phyloP scores from a whole-genome alignment of 305 asterid species.

The Euphrasia arctica region DNA sequence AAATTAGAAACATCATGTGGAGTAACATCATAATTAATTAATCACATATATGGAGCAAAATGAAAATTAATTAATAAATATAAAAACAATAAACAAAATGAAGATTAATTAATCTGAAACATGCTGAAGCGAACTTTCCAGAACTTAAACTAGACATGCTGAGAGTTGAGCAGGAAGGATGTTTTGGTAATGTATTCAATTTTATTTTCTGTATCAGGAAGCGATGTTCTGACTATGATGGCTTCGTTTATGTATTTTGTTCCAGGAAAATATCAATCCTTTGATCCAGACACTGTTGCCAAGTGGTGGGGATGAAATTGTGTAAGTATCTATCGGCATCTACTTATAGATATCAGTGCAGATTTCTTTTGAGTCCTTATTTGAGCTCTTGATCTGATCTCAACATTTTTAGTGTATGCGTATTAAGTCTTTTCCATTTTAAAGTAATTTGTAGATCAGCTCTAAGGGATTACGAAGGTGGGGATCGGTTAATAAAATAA shows the following conservation, averaged over 20 bases:
- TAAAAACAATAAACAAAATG: too few relatives aligned
- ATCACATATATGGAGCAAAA: too few relatives aligned
- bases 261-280: conserved; percentile 86
- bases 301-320: conserved; percentile 49
- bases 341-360: conserved; percentile 14
- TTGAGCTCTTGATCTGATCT: conserved; percentile 8
- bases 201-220: conserved; percentile 22
- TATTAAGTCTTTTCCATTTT: conserved; percentile 8
- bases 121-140: too few relatives aligned
- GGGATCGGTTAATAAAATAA: too few relatives aligned
- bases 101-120: too few relatives aligned
- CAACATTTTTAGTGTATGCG: neutral
- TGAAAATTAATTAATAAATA: too few relatives aligned
- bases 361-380: neutral
- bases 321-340: conserved; percentile 48
- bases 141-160: too few relatives aligned
- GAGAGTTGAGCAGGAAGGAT: conserved; percentile 48
- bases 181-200: conserved; percentile 56
- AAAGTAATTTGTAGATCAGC: too few relatives aligned
- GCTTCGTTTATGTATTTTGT: conserved; percentile 19
- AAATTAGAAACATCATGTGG: too few relatives aligned
- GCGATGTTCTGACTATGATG: conserved; percentile 14
- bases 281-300: conserved; percentile 78
- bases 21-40: too few relatives aligned
- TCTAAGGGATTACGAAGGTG: too few relatives aligned